phyloP scores from a whole-genome alignment of 331 rosid species.

The Prunus yedoensis region DNA sequence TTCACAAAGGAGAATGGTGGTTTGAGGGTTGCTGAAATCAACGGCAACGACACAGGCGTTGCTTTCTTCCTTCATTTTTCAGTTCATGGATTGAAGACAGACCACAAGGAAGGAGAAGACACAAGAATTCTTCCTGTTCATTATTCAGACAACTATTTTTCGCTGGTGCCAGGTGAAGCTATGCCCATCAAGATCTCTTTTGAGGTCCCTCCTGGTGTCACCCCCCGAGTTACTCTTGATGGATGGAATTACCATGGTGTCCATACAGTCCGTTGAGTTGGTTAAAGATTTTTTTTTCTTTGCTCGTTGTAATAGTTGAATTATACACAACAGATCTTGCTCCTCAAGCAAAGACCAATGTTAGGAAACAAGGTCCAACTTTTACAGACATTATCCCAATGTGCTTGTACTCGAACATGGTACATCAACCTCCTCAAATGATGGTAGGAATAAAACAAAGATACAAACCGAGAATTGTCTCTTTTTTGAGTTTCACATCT shows the following conservation, averaged over 20 bases:
- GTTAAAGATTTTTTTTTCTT: slow-evolving; percentile 5
- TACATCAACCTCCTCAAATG: background rate
- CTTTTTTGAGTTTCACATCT: too few species aligned
- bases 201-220: slow-evolving; percentile 64
- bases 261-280: slow-evolving; percentile 39
- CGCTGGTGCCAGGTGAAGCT: slow-evolving; percentile 73
- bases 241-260: slow-evolving; percentile 68
- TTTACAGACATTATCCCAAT: background rate
- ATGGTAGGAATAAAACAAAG: background rate
- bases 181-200: slow-evolving; percentile 61
- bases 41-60: slow-evolving; percentile 60
- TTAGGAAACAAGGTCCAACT: background rate
- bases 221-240: slow-evolving; percentile 59
- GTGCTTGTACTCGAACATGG: background rate
- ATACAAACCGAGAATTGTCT: background rate
- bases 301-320: background rate
- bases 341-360: background rate
- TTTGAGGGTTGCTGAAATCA: slow-evolving; percentile 42
- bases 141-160: slow-evolving; percentile 87
- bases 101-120: slow-evolving; percentile 63
- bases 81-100: slow-evolving; percentile 53
- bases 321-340: background rate
- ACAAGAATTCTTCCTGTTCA: slow-evolving; percentile 88
- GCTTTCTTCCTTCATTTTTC: slow-evolving; percentile 86
- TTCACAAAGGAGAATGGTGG: slow-evolving; percentile 38